phyloP scores from a whole-genome alignment of 805 yeast species.

The Lachancea quebecensis region DNA sequence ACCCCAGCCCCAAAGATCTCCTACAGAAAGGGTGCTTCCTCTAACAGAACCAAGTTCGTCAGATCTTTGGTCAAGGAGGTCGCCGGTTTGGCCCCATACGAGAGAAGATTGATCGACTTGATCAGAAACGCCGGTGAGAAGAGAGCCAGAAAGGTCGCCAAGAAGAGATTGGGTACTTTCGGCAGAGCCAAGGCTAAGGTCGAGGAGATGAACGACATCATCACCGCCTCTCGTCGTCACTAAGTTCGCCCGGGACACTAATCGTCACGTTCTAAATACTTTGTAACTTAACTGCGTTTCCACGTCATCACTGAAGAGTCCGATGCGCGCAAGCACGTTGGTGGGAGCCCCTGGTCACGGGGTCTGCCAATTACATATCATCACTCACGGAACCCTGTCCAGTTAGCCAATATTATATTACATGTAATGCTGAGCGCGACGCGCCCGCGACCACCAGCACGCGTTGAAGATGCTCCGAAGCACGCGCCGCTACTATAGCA shows the following conservation, averaged over 20 bases:
- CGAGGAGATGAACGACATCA: constrained; percentile 95
- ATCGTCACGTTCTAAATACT: constrained; percentile 10
- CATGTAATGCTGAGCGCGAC: background rate
- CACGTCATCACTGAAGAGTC: background rate
- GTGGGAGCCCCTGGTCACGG: too few relatives aligned
- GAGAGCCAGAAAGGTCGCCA: constrained; percentile 99
- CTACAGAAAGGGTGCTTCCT: constrained; percentile 92
- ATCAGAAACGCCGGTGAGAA: constrained; percentile 99
- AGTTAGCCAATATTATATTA: background rate
- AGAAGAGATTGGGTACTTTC: constrained; percentile 99
- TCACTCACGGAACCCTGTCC: background rate
- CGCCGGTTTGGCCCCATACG: constrained; percentile 98
- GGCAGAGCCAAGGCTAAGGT: constrained; percentile 99
- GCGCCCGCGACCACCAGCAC: background rate
- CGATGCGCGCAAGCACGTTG: too few relatives aligned
- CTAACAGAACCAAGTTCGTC: constrained; percentile 95
- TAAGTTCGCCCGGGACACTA: constrained; percentile 32
- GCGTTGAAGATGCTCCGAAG: background rate
- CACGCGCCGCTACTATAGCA: background rate
- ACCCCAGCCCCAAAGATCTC: constrained; percentile 84
- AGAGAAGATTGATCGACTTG: constrained; percentile 98
- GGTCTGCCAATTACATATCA: too few relatives aligned
- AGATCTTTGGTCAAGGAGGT: constrained; percentile 95
- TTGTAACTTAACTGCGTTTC: constrained; percentile 9
- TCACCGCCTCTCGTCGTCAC: constrained; percentile 95